Percentiles rank a stretch among this genome's conserved stretches.
Conservation (phyloP, 208 protist species). For the Acanthamoeba lenticulata region DNA sequence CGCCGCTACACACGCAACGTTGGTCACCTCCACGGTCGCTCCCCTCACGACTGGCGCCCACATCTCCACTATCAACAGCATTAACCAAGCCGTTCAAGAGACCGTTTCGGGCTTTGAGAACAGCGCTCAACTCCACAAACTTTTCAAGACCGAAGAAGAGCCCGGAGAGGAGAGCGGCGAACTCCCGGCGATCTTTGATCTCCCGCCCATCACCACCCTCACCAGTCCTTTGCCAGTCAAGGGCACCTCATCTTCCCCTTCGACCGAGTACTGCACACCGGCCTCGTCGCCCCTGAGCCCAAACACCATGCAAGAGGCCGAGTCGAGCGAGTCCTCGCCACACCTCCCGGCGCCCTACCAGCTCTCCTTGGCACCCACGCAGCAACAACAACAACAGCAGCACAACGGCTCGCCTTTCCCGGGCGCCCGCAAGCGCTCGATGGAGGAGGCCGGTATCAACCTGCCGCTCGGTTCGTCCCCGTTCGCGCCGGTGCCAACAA, state of each 20-base stretch:
- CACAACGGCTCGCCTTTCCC: not conserved
- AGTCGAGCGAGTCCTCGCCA: not conserved
- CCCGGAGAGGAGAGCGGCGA: not conserved
- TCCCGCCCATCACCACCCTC: not conserved
- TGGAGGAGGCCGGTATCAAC: not conserved
- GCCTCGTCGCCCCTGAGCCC: not conserved
- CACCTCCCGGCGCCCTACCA: not conserved
- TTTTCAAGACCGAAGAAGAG: conserved; percentile 30
- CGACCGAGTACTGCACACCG: not conserved
- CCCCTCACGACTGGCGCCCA: not conserved
- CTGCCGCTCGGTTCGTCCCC: not conserved
- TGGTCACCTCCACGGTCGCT: not conserved
- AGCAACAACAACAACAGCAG: too few relatives aligned
- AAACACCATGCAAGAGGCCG: not conserved
- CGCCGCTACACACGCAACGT: not conserved
- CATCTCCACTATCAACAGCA: not conserved
- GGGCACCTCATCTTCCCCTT: not conserved
- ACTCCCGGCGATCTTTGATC: not conserved
- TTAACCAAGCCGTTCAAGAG: not conserved
- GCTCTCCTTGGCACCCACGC: too few relatives aligned
- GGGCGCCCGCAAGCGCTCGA: not conserved
- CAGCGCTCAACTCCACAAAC: not conserved
- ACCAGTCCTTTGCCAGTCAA: not conserved
- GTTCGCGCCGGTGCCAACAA: not conserved
- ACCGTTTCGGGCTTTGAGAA: not conserved